Evolutionary conservation across 768 basidiomycete species (phyloP), one percentile per base, ranked within the genome.

Genomic region (Lactifluus hygrophoroides): DNA sequence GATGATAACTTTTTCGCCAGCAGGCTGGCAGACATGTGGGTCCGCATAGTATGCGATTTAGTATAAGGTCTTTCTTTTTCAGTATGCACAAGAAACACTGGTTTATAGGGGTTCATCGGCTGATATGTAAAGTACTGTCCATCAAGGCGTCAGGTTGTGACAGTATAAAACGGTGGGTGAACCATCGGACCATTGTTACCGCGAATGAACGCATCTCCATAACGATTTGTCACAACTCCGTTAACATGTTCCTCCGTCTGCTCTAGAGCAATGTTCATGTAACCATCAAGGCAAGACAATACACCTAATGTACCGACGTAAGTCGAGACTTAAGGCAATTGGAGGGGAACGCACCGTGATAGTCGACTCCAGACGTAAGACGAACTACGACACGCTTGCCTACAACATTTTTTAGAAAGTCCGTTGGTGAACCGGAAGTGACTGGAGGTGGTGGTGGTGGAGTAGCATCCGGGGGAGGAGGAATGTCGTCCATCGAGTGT

Each of bases 191-290:
- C 92, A 71, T 94, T 95, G 71, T 94, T 94, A 34, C 93, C 93
- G 46, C 92, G 77, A 60, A 99, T 90, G 72, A 98, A 99, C 25
- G 94, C 88, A 71, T 99, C 94, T 2, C 95, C 94, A 66, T 95
- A 97, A 59, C 78, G 80, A 68, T 94, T 95, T 34, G 90, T 94
- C 48, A 89, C 79, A n/a, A 72, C 66, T 3, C 94, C 94, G 62
- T 89, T 86, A 10, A 94, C 90, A 70, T 94, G 84, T 72, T 99
- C 96, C 73, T 96, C 93, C 3, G 94, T 96, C 71, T 96, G 90
- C 73, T 99, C 96, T 35, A 98, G 74, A 14, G 93, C 96, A 50
- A 98, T 95, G 73, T 98, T 98, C 96, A 99, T 98, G 72, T 96
- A 98, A 0, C 94, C 94, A 72, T 98, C 96, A 23, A 98, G 79